Evolutionary conservation across 495 filamentous ascomycete species (phyloP), one percentile per base, ranked within the genome.

Genomic region (Chaetomidium leptoderma): DNA sequence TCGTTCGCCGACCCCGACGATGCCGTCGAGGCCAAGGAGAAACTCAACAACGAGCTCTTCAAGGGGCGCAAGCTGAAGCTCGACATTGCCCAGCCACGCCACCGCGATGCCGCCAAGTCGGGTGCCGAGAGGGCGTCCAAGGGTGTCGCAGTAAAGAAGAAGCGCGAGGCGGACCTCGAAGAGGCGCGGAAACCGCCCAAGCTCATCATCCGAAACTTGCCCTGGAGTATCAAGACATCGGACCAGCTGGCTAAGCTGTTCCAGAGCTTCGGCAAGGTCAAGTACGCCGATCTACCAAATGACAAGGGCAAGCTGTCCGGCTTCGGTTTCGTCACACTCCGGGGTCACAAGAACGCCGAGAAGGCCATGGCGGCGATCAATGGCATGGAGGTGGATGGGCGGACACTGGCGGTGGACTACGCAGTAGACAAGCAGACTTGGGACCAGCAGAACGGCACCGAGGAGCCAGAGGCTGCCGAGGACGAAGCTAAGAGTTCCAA

Each of bases 1-100:
- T 96, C 93, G 13, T 96, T 97, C 65, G 86, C 91, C 65, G 92
- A 97, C 65, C 78, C 87, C 49, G 91, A 96, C 58, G 93, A 99
- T 73, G 91, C 93, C 26, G 73, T 87, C 61, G 77, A 81, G 50
- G 93, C 93, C 16, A 76, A 85, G 66, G 80, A 87, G 59, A 85
- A 92, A 68, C 83, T 96, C 66, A 81, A 95, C 65, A 85, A 86
- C 47, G 73, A 84, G 43, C 74, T 80, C 21, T 80, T 96, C 33
- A 79, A 89, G 35, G 92, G 91, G 1, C 84, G 87, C 60, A 89
- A 86, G 60, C 84, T 98, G 65, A 84, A 81, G 54, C 80, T 97
- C 43, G 92, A 97, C 63, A 78, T 95, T 68, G 93, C 93, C 48
- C 86, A 96, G 72, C 83, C 88, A 1, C 81, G 93, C 67, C 83